Evolutionary conservation across 2,329 filamentous ascomycete species (phyloP).

Genomic region (Xylogone sp.): DNA sequence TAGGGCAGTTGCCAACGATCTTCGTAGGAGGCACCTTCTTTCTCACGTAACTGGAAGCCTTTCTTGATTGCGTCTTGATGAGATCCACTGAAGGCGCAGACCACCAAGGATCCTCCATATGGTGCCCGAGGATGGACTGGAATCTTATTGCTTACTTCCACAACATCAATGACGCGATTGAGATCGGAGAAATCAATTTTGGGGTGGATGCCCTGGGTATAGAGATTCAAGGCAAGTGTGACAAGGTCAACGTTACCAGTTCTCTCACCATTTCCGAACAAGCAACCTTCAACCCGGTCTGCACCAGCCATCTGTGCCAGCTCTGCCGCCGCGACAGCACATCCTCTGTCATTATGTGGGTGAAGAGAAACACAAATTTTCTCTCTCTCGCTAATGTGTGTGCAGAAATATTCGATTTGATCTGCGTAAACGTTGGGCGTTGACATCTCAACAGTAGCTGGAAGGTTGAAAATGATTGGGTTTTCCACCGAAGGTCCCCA

Average conservation of each 20-base stretch:
- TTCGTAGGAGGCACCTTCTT: constrained; percentile 53
- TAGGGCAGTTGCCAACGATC: constrained; percentile 84
- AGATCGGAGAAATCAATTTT: constrained; percentile 91
- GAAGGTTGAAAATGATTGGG: constrained; percentile 94
- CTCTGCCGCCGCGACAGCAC: constrained; percentile 84
- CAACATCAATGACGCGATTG: constrained; percentile 77
- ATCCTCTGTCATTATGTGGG: constrained; percentile 92
- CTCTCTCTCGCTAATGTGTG: constrained; percentile 76
- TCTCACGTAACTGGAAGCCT: constrained; percentile 70
- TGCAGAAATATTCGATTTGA: constrained; percentile 94
- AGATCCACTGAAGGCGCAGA: constrained; percentile 85
- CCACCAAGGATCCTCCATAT: constrained; percentile 88
- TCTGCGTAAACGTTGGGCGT: constrained; percentile 96
- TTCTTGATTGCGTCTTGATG: constrained; percentile 98
- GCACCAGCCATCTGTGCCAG: constrained; percentile 95
- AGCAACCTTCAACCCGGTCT: constrained; percentile 87
- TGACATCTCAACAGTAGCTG: constrained; percentile 91
- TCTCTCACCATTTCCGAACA: constrained; percentile 92
- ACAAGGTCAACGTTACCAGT: constrained; percentile 96
- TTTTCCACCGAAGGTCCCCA: constrained; percentile 80
- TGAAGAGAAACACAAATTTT: constrained; percentile 88
- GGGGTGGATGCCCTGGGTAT: constrained; percentile 85
- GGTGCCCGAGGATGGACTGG: constrained; percentile 86
- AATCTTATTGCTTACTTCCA: constrained; percentile 93
- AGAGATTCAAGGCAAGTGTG: constrained; percentile 87